Evolutionary conservation across 352 stramenopile species (phyloP).

Genomic region (Phytophthora nicotianae): DNA sequence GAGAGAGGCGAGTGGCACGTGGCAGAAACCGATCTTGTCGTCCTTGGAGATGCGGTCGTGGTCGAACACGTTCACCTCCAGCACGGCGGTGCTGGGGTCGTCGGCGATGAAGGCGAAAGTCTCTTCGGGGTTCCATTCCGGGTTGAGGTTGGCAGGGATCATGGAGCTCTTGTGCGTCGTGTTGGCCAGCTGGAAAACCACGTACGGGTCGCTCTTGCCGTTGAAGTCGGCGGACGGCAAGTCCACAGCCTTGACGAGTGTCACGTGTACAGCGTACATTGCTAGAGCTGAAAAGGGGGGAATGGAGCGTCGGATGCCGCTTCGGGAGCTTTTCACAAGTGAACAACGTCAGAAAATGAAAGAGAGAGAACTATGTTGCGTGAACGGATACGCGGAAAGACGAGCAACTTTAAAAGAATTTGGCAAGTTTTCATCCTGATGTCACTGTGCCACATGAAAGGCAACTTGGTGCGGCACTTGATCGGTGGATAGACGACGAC

Average conservation of each 20-base stretch:
- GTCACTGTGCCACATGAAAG: background rate
- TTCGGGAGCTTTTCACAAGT: constrained; percentile 33
- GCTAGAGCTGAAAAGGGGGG: background rate
- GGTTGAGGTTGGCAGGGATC: constrained; percentile 62
- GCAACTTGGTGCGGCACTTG: background rate
- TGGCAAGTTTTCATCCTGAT: background rate
- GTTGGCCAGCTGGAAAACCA: constrained; percentile 72
- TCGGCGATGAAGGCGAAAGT: constrained; percentile 72
- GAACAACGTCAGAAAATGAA: constrained; percentile 19
- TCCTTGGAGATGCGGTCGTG: constrained; percentile 80
- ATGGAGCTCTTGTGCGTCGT: constrained; percentile 74
- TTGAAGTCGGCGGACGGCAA: constrained; percentile 78
- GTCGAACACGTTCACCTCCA: constrained; percentile 76
- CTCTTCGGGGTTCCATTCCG: constrained; percentile 69
- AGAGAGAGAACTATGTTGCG: constrained; percentile 3
- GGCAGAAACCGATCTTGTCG: constrained; percentile 74
- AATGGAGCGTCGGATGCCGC: background rate
- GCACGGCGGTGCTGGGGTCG: constrained; percentile 52
- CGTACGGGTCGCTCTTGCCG: constrained; percentile 87
- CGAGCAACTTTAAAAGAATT: constrained; percentile 7
- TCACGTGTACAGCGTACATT: constrained; percentile 75
- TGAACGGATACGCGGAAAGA: constrained; percentile 16
- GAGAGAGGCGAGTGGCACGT: constrained; percentile 59
- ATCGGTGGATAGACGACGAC: background rate
- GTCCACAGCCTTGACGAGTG: constrained; percentile 69